Evolutionary conservation across 2,329 filamentous ascomycete species (phyloP).

Genomic region (Fusarium tuaranense): DNA sequence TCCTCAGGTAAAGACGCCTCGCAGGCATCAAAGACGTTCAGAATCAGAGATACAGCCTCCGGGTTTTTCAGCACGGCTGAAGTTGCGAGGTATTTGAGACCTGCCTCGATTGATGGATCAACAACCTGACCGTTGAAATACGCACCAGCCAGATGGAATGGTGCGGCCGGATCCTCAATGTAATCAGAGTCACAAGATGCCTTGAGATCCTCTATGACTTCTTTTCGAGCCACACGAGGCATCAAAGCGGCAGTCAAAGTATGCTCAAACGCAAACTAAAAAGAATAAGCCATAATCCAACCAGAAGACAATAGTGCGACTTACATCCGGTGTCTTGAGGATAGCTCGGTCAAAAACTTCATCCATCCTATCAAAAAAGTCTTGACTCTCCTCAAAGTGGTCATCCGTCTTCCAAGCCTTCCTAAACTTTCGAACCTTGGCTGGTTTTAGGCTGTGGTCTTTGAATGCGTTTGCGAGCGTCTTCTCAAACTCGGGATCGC

Average conservation of each 20-base stretch:
- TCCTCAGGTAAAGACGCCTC: not conserved
- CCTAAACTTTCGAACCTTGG: not conserved
- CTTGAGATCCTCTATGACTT: not conserved
- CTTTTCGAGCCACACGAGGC: not conserved
- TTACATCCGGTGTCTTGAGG: not conserved
- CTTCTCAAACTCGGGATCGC: not conserved
- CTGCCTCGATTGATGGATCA: not conserved
- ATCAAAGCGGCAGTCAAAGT: not conserved
- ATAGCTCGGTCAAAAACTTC: not conserved
- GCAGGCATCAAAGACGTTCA: not conserved
- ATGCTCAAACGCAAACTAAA: not conserved
- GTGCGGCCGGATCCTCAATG: not conserved
- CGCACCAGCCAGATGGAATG: not conserved
- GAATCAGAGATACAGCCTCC: not conserved
- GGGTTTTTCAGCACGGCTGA: not conserved
- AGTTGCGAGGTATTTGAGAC: not conserved
- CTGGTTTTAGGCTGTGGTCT: not conserved
- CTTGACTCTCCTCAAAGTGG: not conserved
- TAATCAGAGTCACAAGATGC: not conserved
- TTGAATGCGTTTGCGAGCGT: not conserved
- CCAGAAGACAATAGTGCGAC: not conserved
- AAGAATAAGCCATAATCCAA: not conserved
- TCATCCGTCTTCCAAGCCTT: not conserved
- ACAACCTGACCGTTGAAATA: not conserved
- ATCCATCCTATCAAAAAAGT: not conserved